Base-by-base conservation (phyloP, 1,139 yeast genomes). In the Geotrichum aggregatum region DNA sequence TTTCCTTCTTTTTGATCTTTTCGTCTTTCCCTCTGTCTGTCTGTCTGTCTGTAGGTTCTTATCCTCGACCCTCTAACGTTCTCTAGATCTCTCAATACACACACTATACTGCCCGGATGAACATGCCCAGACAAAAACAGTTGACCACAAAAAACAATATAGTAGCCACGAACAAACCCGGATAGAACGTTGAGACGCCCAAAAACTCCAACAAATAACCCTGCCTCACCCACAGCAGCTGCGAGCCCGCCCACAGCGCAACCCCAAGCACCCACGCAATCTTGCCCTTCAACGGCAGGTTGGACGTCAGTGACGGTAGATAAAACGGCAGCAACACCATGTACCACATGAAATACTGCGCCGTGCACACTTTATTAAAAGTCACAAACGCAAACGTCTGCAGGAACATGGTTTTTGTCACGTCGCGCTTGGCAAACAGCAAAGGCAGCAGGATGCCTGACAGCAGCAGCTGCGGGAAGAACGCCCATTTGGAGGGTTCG, bases 361-460 rank as follows among this genome's bases (percentile, higher is more conserved):
- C 87, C 0, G 98, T 92, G 63, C 95, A 86, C 34, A 92, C 98
- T 69, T 92, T 92, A 72, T 92, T 92, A 71, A 84, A 88, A 1
- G 94, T 76, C 34, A 91, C 96, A 71, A 92, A 92, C 28, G 88
- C 78, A 67, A 88, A 84, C 0, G 98, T 92, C 68, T 91, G 98
- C n/a, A 89, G 66, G 64, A 91, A 87, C 58, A 88, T 68, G 19
- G 89, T 78, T 41, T 84, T 76, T n/a, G 81, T 67, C 28, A 85
- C 63, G 55, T 82, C 80, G 16, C 65, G 66, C 42, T 74, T 70
- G 1, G 85, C 82, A 62, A 81, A 77, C 11, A 69, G 65, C 14
- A 84, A 65, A 1, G 96, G 96, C 2, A 88, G 62, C 0, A 84
- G 48, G 0, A 86, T 59, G 0, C 75, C 79, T 1, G 87, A 76